These are phyloP conservation scores for Boechera stricta DNA, from an alignment of 345 rosid species.

Conservation along the genomic window DNA sequence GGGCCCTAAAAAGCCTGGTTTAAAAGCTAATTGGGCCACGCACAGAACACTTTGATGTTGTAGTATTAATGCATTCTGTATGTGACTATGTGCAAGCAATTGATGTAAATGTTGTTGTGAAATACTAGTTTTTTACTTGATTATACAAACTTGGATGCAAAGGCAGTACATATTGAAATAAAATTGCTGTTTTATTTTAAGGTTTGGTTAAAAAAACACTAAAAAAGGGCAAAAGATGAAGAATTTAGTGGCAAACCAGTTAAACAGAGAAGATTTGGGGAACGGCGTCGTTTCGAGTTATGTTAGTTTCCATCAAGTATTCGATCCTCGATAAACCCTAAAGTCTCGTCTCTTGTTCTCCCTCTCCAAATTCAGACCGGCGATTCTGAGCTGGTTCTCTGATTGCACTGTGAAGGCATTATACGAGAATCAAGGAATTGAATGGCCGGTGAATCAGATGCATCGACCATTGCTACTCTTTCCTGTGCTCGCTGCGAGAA, in stretches of 20 bases:
- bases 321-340: conserved; percentile 20
- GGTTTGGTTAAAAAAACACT: neutral
- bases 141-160: neutral
- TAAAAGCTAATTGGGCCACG: neutral
- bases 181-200: neutral
- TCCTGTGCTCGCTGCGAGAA: conserved; percentile 49
- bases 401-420: neutral
- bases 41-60: neutral
- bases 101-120: neutral
- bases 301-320: neutral
- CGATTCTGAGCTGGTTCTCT: neutral
- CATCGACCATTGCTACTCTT: conserved; percentile 31
- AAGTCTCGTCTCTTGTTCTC: neutral
- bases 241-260: neutral
- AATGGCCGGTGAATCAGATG: conserved; percentile 48
- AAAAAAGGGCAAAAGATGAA: too few species aligned
- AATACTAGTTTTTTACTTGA: too few species aligned
- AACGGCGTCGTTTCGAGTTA: neutral
- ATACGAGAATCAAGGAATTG: conserved; percentile 12
- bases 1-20: neutral
- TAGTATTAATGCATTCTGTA: neutral
- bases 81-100: neutral
- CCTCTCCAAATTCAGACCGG: conserved; percentile 6
- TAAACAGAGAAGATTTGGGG: neutral
- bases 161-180: neutral